A percentile compares a stretch with the other conserved stretches of the same genome.
Conservation (phyloP, 2,329 filamentous ascomycete genomes). For the Gyromitra esculenta region DNA sequence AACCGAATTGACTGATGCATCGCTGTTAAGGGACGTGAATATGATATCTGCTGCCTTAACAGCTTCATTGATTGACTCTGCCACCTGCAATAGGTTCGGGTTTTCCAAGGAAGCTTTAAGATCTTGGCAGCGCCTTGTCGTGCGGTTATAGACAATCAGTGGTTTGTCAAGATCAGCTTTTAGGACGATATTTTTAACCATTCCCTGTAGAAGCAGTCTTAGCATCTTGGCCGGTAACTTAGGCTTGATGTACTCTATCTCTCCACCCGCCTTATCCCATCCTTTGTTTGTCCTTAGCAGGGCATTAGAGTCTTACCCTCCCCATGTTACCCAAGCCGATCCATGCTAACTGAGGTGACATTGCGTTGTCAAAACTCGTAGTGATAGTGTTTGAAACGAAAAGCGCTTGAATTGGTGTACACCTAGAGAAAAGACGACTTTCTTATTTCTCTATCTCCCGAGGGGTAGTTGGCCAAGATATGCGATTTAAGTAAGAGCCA, state of each 20-base stretch:
- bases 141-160: constrained; percentile 83
- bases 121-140: constrained; percentile 71
- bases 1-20: constrained; percentile 74
- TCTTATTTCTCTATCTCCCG: neutral
- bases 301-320: constrained; percentile 62
- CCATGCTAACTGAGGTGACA: constrained; percentile 63
- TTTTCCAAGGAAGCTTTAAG: constrained; percentile 72
- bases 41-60: constrained; percentile 77
- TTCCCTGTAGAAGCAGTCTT: constrained; percentile 67
- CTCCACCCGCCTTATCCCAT: neutral
- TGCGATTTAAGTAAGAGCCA: constrained; percentile 3
- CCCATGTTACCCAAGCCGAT: constrained; percentile 91
- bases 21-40: constrained; percentile 83
- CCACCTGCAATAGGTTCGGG: constrained; percentile 64
- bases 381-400: neutral
- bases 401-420: neutral
- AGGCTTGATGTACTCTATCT: neutral
- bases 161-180: constrained; percentile 78
- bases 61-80: constrained; percentile 72
- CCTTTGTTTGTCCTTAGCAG: neutral
- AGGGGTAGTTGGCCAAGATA: constrained; percentile 14
- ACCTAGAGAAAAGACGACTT: too few relatives aligned
- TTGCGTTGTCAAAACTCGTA: neutral
- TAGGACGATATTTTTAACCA: constrained; percentile 82
- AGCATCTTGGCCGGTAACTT: neutral